Evolutionary conservation across 140 eudicot genomes (phyloP), one percentile per base, ranked within the genome.

Genomic region (Stevia rebaudiana): DNA sequence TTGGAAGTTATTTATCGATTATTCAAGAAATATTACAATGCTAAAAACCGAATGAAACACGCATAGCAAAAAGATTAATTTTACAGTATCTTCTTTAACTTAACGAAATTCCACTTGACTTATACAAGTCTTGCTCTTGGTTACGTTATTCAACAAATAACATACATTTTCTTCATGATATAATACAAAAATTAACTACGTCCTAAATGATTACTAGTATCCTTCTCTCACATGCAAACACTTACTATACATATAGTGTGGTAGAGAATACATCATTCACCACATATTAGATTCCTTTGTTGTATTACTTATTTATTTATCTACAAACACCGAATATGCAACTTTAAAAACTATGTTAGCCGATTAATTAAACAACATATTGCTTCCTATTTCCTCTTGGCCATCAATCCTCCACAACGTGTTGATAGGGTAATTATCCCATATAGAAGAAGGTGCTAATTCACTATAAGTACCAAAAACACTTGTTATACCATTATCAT

Each of bases 351-450:
- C 74, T 60, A 77, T 5, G 69, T 71, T 40, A 71, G 74, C 74
- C 17, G 50, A n/a, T 72, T 77, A 65, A 71, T 11, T 41, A 69
- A 68, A 76, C 57, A 64, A 69, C 84, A 56, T 43, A 63, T 71
- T 78, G 71, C 74, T 59, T 22, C 70, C 69, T 22, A 71, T 76
- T 63, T 77, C 85, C 51, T 83, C 94, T 58, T 74, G 78, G 37
- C 78, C 77, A 65, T 79, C 79, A 21, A 68, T 68, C 76, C 60
- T 78, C 98, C 98, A 90, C 35, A 79, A 57, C 0, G 78, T 41
- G 78, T 74, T 77, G 1, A 76, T 78, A 62, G 79, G 73, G 70
- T 74, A 87, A 63, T n/a, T n/a, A n/a, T 87, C 92, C 98, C 96
- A 84, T 18, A 81, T 36, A 4, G 84, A 78, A 72, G 87, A 72